Evolutionary conservation across 163 green algal genomes (phyloP).

Genomic region (Chlamydomonas reinhardtii): DNA sequence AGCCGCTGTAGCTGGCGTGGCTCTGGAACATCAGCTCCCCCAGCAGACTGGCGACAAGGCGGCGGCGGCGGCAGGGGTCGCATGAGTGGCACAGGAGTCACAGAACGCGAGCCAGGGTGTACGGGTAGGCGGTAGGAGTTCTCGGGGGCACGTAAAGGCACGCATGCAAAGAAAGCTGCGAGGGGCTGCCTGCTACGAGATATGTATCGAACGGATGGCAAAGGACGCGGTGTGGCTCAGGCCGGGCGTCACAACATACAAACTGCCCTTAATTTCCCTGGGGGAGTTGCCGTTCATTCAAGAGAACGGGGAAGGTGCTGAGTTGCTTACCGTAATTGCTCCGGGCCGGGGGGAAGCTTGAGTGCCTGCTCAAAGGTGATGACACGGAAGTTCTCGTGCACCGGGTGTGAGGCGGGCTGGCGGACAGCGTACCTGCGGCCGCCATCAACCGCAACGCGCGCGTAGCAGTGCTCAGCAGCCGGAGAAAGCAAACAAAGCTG

Average conservation of each 20-base stretch:
- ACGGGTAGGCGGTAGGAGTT: no score
- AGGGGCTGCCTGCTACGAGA: no score
- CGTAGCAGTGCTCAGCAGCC: no score
- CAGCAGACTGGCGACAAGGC: constrained; percentile 63
- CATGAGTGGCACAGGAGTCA: no score
- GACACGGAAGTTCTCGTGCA: constrained; percentile 88
- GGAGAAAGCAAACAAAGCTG: not conserved
- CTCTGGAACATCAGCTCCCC: constrained; percentile 94
- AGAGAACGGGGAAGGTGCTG: not conserved
- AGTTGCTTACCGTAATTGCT: constrained; percentile 12
- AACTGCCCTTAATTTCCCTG: no score
- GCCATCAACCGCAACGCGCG: not conserved
- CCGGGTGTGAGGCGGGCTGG: constrained; percentile 79
- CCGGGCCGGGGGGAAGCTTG: constrained; percentile 16
- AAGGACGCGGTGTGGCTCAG: no score
- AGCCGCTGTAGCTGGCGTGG: constrained; percentile 84
- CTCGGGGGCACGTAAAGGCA: no score
- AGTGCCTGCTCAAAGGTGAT: constrained; percentile 73
- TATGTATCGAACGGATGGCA: no score
- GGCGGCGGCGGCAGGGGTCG: not conserved
- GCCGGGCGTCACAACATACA: no score
- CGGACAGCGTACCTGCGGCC: constrained; percentile 75
- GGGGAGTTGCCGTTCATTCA: not conserved
- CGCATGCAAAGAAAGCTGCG: no score
- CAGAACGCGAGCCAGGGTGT: no score